Evolutionary conservation across 148 eudicot species (phyloP), one percentile per base, ranked within the genome.

Genomic region (Rhododendron griersonianum): DNA sequence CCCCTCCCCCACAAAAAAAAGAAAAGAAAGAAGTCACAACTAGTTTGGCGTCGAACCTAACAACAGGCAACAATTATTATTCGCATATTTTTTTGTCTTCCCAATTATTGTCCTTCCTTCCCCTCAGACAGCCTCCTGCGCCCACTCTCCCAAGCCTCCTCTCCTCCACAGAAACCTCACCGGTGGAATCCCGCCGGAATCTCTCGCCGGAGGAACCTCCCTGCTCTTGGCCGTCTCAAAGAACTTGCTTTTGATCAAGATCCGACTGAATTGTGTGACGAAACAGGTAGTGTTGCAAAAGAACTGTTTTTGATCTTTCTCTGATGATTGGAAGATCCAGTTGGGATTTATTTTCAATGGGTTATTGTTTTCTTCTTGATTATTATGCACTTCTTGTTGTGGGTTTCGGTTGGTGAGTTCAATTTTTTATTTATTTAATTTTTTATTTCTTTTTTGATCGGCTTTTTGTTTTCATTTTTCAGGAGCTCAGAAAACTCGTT

Each of bases 41-140:
- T n/a, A 0, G 41, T 69, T 69, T n/a, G 41, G 53, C 85, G 85
- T 83, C 78, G 37, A 28, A 83, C 78, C 78, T 83, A 83, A 83
- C 87, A 80, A 86, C 88, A 81, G 74, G 76, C 39, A 71, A 71
- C 37, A 71, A 83, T 81, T 25, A 82, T 87, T 69, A 89, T 74
- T 80, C 83, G 65, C 83, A 53, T 80, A 71, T 71, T 71, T 81
- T 55, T 81, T 55, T n/a, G 44, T 25, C 59, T 25, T 11, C 9
- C 39, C 78, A 83, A 83, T 83, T 83, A 83, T 83, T 83, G 85
- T 83, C 59, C 85, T 83, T 81, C 44, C 21, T 41, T 53, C 57
- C 57, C 44, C 15, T 21, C 13, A 4, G 37, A 19, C 78, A 35
- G 7, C 41, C n/a, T 15, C 65, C 50, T 7, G 13, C 28, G 74